These are phyloP conservation scores for Rhodotorula sp. DNA, from an alignment of 1,284 basidiomycete species.

Conservation along the genomic window DNA sequence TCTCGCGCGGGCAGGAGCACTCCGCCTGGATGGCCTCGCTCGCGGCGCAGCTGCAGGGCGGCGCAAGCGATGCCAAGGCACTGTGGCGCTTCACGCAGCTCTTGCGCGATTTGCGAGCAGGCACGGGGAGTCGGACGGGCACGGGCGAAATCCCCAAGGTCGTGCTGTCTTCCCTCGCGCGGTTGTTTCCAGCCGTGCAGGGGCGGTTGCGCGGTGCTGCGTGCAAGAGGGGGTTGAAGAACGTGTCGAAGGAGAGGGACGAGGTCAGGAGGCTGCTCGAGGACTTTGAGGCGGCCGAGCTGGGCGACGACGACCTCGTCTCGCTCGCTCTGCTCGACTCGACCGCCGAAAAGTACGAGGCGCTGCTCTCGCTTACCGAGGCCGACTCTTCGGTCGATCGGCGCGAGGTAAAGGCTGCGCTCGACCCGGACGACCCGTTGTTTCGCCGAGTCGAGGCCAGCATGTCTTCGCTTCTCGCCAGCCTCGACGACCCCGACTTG, in stretches of 20 bases:
- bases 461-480: conserved; percentile 16
- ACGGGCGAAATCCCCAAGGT: too few relatives aligned
- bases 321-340: conserved; percentile 27
- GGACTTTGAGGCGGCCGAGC: conserved; percentile 10
- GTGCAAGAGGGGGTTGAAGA: not conserved
- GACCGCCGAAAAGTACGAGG: conserved; percentile 7
- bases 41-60: conserved; percentile 6
- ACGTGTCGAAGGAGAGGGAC: not conserved
- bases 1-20: conserved; percentile 5
- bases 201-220: not conserved
- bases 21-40: conserved; percentile 36
- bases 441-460: conserved; percentile 13
- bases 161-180: too few relatives aligned
- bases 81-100: not conserved
- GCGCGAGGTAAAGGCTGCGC: not conserved
- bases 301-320: conserved; percentile 14
- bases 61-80: not conserved
- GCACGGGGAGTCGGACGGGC: not conserved
- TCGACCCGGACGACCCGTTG: conserved; percentile 1
- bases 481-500: not conserved
- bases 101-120: not conserved
- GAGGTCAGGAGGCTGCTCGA: not conserved
- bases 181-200: not conserved
- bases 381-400: not conserved
- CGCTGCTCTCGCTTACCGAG: not conserved